Evolutionary conservation across 2,329 filamentous ascomycete genomes (phyloP), one percentile per base, ranked within the genome.

Genomic region (Cladosporium sp.): DNA sequence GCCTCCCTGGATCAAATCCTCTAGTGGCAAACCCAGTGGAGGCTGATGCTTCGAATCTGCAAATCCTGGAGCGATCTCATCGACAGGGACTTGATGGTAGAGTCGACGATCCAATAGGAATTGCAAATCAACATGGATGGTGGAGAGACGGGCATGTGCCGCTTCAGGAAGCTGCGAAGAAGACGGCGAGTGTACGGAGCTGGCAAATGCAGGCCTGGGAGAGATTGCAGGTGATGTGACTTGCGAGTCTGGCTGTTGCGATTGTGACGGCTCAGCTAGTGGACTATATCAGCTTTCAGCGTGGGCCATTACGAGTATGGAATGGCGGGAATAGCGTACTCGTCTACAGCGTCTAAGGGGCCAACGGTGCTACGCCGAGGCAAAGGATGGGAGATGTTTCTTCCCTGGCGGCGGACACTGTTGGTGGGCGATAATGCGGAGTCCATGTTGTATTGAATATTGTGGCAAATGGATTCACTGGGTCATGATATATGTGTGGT

Each of bases 91-190:
- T 1, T 90, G 88, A 75, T 97, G 93, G 81, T 94, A 97, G 65
- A 93, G 90, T 69, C 92, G 87, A 3, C 92, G 89, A 24, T 89
- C 87, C 12, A 95, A 86, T 55, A 97, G 87, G 76, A 90, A 94
- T 21, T 89, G 87, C 71, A 97, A 91, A 80, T 96, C 90, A 73
- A 91, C 90, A 41, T 68, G 76, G 67, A 59, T 78, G 32, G 52
- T 65, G 26, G 62, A 30, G 28, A 55, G 21, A 24, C 47, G 47
- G 59, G 60, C 59, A 51, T 47, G 66, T 64, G 38, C 32, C 61
- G 65, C 74, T 74, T 54, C 71, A 66, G 59, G 69, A 61, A n/a
- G 66, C 44, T 57, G 65, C 12, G 36, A 47, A 15, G 38, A 47
- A 26, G 57, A 59, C 7, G 64, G 47, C 24, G 49, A 66, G 30